phyloP scores from a whole-genome alignment of 2,329 filamentous ascomycete species.

The Cladophialophora bantiana region DNA sequence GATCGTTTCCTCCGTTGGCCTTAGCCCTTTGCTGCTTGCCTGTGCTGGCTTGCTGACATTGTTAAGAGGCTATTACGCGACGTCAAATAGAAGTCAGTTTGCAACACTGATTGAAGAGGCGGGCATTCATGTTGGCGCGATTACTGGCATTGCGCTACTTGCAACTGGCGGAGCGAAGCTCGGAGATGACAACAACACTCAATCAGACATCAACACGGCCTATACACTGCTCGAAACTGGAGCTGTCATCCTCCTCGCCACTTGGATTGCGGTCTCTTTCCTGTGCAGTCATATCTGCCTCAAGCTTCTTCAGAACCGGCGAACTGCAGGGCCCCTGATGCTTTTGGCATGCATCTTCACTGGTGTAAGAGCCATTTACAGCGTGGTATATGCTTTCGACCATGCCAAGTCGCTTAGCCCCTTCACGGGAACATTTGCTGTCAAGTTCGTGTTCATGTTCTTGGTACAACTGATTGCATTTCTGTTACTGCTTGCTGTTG shows the following conservation, averaged over 20 bases:
- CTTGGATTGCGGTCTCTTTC: slow-evolving; percentile 15
- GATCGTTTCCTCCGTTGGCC: slow-evolving; percentile 49
- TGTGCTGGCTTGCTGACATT: slow-evolving; percentile 48
- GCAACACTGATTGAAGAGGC: slow-evolving; percentile 5
- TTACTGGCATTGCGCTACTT: slow-evolving; percentile 23
- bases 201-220: slow-evolving; percentile 18
- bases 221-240: slow-evolving; percentile 22
- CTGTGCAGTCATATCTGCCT: slow-evolving; percentile 14
- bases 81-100: background rate
- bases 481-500: slow-evolving; percentile 16
- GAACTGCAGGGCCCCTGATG: slow-evolving; percentile 7
- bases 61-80: slow-evolving; percentile 41
- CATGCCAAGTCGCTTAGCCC: slow-evolving; percentile 20
- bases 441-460: slow-evolving; percentile 24
- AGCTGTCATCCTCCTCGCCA: slow-evolving; percentile 18
- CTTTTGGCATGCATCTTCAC: slow-evolving; percentile 15
- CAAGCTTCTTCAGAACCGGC: slow-evolving; percentile 17
- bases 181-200: background rate
- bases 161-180: slow-evolving; percentile 25
- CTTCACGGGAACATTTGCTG: slow-evolving; percentile 22
- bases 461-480: slow-evolving; percentile 26
- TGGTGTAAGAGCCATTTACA: slow-evolving; percentile 27
- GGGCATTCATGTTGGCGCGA: slow-evolving; percentile 17
- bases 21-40: slow-evolving; percentile 48
- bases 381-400: slow-evolving; percentile 29